These are phyloP conservation scores for Verticillium dahliae DNA, from an alignment of 2,329 filamentous ascomycete species.

Conservation along the genomic window DNA sequence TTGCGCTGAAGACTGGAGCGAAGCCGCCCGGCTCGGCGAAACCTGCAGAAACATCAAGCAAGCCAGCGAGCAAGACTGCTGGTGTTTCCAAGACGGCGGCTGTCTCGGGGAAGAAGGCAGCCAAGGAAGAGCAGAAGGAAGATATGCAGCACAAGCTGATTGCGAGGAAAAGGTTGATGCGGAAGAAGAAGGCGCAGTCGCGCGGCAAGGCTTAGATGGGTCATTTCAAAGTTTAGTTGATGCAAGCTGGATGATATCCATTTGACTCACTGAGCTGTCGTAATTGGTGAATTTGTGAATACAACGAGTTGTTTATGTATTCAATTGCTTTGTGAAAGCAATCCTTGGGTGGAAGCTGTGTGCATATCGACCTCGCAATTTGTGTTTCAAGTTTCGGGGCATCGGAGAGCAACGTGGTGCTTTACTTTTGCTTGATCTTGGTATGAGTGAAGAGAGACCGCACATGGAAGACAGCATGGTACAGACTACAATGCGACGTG, in stretches of 20 bases:
- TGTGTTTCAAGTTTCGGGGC: too few relatives aligned
- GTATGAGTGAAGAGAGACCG: too few relatives aligned
- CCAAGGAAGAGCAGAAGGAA: slow-evolving; percentile 17
- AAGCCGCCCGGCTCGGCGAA: slow-evolving; percentile 20
- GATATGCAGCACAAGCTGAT: slow-evolving; percentile 68
- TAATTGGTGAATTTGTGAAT: not conserved
- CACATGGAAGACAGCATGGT: too few relatives aligned
- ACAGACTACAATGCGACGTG: too few relatives aligned
- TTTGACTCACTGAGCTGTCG: not conserved
- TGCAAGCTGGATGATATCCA: slow-evolving; percentile 1
- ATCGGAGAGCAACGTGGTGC: too few relatives aligned
- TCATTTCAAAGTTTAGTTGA: not conserved
- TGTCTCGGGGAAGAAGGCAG: not conserved
- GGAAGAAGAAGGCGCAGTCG: slow-evolving; percentile 55
- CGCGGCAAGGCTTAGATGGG: slow-evolving; percentile 18
- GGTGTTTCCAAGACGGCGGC: not conserved
- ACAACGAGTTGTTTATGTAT: not conserved
- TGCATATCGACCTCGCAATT: too few relatives aligned
- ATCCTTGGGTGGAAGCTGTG: too few relatives aligned
- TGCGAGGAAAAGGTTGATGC: slow-evolving; percentile 73
- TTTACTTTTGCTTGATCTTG: too few relatives aligned
- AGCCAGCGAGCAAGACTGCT: not conserved
- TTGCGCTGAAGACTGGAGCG: slow-evolving; percentile 18
- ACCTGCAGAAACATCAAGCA: slow-evolving; percentile 4
- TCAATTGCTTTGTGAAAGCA: too few relatives aligned